A percentile compares a stretch with the other conserved stretches of the same genome.
phyloP scores from a whole-genome alignment of 305 asterid species.

The Stenogyne calaminthoides region DNA sequence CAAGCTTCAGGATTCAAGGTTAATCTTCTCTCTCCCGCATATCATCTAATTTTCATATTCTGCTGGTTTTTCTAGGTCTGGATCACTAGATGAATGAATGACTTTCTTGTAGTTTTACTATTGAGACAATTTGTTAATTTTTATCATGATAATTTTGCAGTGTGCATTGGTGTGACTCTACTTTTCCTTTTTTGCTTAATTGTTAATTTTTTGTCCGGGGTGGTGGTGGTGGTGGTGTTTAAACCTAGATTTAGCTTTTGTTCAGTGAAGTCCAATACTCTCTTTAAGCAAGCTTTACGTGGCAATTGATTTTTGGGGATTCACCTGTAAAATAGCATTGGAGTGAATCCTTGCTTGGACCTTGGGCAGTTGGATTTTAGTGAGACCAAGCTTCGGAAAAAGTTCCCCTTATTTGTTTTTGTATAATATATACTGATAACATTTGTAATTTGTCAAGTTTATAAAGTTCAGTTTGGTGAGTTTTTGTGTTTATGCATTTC shows the following conservation, averaged over 20 bases:
- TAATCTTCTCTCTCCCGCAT: not conserved
- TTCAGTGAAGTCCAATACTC: not conserved
- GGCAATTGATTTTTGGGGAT: not conserved
- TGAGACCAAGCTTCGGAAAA: not conserved
- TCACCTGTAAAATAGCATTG: not conserved
- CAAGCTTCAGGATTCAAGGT: conserved; percentile 95
- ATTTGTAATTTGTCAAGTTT: not conserved
- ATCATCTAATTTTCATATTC: not conserved
- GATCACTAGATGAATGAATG: not conserved
- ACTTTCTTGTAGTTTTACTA: not conserved
- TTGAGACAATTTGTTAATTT: not conserved
- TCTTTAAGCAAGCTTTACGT: not conserved
- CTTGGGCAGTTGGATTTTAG: not conserved
- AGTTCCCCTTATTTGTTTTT: not conserved
- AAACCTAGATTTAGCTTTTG: not conserved
- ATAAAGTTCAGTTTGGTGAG: not conserved
- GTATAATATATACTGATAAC: not conserved
- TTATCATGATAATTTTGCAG: not conserved
- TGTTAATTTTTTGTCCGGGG: not conserved
- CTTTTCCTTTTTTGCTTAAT: not conserved
- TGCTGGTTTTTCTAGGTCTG: not conserved
- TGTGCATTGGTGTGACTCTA: not conserved
- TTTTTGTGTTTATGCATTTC: not conserved
- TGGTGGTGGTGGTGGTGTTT: not conserved
- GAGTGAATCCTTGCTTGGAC: not conserved